These are phyloP conservation scores for Xylaria sp. DNA, from an alignment of 2,329 filamentous ascomycete genomes.

Conservation along the genomic window DNA sequence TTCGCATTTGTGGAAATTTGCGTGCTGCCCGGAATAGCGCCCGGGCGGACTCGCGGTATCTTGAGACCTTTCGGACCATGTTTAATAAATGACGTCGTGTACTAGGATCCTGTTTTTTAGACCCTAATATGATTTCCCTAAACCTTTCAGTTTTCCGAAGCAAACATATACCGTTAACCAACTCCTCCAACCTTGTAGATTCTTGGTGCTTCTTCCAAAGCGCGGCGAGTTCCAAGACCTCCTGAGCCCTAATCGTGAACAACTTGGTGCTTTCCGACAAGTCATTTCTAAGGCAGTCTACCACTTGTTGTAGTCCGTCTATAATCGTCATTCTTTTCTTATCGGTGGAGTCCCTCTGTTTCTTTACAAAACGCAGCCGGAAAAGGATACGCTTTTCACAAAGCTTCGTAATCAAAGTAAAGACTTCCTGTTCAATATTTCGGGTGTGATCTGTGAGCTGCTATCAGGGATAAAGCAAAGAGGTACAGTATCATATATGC, in stretches of 20 bases:
- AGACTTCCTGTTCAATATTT: conserved; percentile 28
- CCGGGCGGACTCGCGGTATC: conserved; percentile 45
- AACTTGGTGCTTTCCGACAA: conserved; percentile 30
- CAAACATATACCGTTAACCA: conserved; percentile 40
- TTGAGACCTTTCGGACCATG: conserved; percentile 45
- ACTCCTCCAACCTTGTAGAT: conserved; percentile 28
- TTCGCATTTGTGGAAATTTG: conserved; percentile 38
- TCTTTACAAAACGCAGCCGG: conserved; percentile 15
- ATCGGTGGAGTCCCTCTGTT: background rate
- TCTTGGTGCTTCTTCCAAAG: conserved; percentile 38
- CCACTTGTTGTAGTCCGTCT: background rate
- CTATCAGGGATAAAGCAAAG: background rate
- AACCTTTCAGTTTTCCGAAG: conserved; percentile 32
- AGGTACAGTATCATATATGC: background rate
- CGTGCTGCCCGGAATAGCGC: conserved; percentile 43
- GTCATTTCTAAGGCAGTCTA: conserved; percentile 22
- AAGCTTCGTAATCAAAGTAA: conserved; percentile 24
- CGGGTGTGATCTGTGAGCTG: background rate
- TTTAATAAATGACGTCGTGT: conserved; percentile 36
- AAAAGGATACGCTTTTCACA: conserved; percentile 29
- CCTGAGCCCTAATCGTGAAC: background rate
- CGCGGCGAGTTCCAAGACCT: conserved; percentile 26
- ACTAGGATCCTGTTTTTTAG: conserved; percentile 20
- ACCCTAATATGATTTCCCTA: conserved; percentile 22
- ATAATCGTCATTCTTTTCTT: background rate